Evolutionary conservation across 441 rosid species (phyloP), one percentile per base, ranked within the genome.

Genomic region (Mallotus repandus): DNA sequence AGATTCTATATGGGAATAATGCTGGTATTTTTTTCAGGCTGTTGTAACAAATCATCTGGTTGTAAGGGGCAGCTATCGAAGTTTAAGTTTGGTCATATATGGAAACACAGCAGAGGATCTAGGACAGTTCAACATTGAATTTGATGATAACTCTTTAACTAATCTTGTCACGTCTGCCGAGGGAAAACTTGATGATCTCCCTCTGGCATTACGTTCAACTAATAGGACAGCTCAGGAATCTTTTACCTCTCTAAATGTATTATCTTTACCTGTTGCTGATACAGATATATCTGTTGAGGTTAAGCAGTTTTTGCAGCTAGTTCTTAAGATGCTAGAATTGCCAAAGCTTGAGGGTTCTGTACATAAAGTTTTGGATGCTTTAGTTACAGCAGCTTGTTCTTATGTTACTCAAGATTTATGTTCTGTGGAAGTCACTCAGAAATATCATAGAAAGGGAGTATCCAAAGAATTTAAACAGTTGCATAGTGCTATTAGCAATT

Each of bases 51-150:
- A 87, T 80, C 99, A 93, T 90, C 83, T 96, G 72, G 93, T 96
- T 80, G 92, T 93, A 59, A 87, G 99, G 85, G 98, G 99, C 61
- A 91, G 97, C 86, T 96, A 96, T 63, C 96, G 97, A 57, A 90
- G 99, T 82, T 81, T 96, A 76, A 96, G 97, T 86, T 83, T 93
- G 86, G 86, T 93, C 71, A 88, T 96, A 78, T 93, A 88, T 82
- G 98, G 99, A 76, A 96, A 93, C 81, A 93, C 89, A 22, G 99
- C 95, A 13, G 97, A 96, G 86, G 99, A 96, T 87, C 78, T 93
- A 80, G 99, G 99, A 80, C 99, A 96, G 85, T 96, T 86, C 88
- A 96, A 88, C 81, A 91, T 96, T 68, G 93, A 88, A 77, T 89
- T 96, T 75, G 97, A 88, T 83, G 98, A 93, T 86, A 91, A 80